A percentile compares a stretch with the other conserved stretches of the same genome.
Evolutionary conservation across 2,329 filamentous ascomycete genomes (phyloP).

Genomic region (Neonectria magnoliae): DNA sequence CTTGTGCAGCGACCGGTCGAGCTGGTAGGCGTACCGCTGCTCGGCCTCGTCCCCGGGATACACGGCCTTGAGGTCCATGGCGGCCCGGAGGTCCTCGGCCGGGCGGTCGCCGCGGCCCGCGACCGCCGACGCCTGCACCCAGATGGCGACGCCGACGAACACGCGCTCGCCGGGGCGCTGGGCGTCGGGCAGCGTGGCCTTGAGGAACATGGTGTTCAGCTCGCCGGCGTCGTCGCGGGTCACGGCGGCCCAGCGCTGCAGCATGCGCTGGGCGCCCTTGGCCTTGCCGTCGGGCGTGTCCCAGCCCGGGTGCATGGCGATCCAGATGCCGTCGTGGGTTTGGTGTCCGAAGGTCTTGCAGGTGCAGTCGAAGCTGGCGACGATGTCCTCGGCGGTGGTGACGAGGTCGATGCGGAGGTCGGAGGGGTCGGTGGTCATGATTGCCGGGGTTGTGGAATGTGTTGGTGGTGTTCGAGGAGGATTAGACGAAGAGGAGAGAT

Average conservation of each 20-base stretch:
- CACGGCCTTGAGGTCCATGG: conserved; percentile 47
- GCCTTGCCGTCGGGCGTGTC: conserved; percentile 57
- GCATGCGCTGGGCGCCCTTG: conserved; percentile 50
- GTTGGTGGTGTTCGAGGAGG: background rate
- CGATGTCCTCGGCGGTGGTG: conserved; percentile 42
- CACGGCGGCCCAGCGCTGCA: conserved; percentile 52
- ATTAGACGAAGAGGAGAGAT: too few species aligned
- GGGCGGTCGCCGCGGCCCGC: conserved; percentile 58
- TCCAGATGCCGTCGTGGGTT: conserved; percentile 61
- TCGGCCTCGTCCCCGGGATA: conserved; percentile 56
- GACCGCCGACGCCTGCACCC: conserved; percentile 62
- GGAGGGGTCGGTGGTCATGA: conserved; percentile 16
- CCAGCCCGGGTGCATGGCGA: conserved; percentile 63
- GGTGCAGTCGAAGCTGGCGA: conserved; percentile 37
- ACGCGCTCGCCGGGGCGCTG: conserved; percentile 31
- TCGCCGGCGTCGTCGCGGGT: conserved; percentile 55
- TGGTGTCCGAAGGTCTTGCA: conserved; percentile 60
- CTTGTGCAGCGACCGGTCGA: conserved; percentile 55
- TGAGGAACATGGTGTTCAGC: conserved; percentile 62
- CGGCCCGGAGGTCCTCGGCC: conserved; percentile 45
- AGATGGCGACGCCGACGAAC: conserved; percentile 65
- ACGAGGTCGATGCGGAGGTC: conserved; percentile 42
- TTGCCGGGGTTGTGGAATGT: background rate
- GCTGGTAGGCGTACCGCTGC: conserved; percentile 58
- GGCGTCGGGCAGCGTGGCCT: conserved; percentile 58